Evolutionary conservation across 2,329 filamentous ascomycete genomes (phyloP).

Genomic region (Cladophialophora yegresii): DNA sequence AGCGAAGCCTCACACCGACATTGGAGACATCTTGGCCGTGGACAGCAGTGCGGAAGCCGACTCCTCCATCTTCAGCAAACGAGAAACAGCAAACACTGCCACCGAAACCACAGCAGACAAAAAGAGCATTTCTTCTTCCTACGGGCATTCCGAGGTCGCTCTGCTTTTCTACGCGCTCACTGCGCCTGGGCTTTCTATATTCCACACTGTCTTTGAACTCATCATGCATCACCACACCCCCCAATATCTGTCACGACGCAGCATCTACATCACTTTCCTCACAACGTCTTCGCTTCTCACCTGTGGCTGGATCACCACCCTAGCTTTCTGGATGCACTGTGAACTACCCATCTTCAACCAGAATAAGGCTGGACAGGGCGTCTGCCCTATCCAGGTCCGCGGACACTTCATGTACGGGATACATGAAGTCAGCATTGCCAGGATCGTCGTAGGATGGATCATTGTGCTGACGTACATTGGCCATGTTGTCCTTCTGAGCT

Average conservation of each 20-base stretch:
- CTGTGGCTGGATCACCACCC: slow-evolving; percentile 29
- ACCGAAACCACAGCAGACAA: neutral
- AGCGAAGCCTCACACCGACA: slow-evolving; percentile 34
- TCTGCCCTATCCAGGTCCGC: slow-evolving; percentile 51
- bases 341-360: slow-evolving; percentile 39
- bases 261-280: slow-evolving; percentile 36
- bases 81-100: slow-evolving; percentile 1
- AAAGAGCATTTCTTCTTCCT: neutral
- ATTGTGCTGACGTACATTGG: slow-evolving; percentile 20
- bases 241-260: slow-evolving; percentile 22
- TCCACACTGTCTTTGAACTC: slow-evolving; percentile 30
- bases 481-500: slow-evolving; percentile 17
- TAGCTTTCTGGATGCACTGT: slow-evolving; percentile 35
- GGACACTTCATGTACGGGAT: slow-evolving; percentile 43
- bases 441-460: slow-evolving; percentile 28
- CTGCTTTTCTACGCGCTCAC: slow-evolving; percentile 35
- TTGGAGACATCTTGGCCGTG: slow-evolving; percentile 23
- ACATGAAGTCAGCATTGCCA: slow-evolving; percentile 34
- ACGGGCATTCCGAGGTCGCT: slow-evolving; percentile 18
- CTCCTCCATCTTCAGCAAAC: slow-evolving; percentile 25
- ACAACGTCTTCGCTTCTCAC: slow-evolving; percentile 23
- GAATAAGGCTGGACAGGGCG: slow-evolving; percentile 45
- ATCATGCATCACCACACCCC: slow-evolving; percentile 28
- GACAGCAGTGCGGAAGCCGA: slow-evolving; percentile 26
- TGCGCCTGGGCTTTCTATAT: slow-evolving; percentile 20